Evolutionary conservation across 176 grass and related monocot species (phyloP).

Genomic region (Bonia amplexicaulis): DNA sequence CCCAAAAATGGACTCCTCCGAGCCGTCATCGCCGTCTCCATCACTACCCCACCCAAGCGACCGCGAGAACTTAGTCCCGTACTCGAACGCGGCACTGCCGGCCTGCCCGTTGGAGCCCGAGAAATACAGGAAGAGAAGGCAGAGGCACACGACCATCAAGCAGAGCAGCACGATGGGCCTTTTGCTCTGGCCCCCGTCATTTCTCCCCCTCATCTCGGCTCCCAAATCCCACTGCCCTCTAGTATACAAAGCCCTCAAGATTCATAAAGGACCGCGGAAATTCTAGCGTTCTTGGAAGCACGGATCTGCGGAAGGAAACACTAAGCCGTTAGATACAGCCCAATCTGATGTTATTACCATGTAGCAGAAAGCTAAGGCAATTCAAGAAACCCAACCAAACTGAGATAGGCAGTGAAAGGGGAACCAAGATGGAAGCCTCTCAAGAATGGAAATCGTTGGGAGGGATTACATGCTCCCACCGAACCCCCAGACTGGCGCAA

Average conservation of each 20-base stretch:
- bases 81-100: slow-evolving; percentile 56
- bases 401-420: not conserved
- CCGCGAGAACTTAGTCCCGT: slow-evolving; percentile 76
- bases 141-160: slow-evolving; percentile 58
- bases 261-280: slow-evolving; percentile 22
- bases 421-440: slow-evolving; percentile 15
- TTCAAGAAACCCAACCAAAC: slow-evolving; percentile 28
- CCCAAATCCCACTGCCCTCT: slow-evolving; percentile 29
- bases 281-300: not conserved
- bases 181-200: slow-evolving; percentile 66
- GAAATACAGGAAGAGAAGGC: slow-evolving; percentile 84
- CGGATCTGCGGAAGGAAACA: slow-evolving; percentile 28
- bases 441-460: slow-evolving; percentile 13
- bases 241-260: slow-evolving; percentile 13
- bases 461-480: slow-evolving; percentile 7
- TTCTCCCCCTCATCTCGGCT: slow-evolving; percentile 75
- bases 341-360: not conserved
- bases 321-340: not conserved
- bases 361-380: not conserved
- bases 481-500: not conserved
- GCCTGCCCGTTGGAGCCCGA: slow-evolving; percentile 56
- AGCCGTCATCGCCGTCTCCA: slow-evolving; percentile 40
- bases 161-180: slow-evolving; percentile 52
- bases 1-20: slow-evolving; percentile 79
- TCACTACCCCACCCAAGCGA: slow-evolving; percentile 69